A percentile compares a stretch with the other conserved stretches of the same genome.
phyloP scores from a whole-genome alignment of 805 yeast species.

The Ogataea angusta region DNA sequence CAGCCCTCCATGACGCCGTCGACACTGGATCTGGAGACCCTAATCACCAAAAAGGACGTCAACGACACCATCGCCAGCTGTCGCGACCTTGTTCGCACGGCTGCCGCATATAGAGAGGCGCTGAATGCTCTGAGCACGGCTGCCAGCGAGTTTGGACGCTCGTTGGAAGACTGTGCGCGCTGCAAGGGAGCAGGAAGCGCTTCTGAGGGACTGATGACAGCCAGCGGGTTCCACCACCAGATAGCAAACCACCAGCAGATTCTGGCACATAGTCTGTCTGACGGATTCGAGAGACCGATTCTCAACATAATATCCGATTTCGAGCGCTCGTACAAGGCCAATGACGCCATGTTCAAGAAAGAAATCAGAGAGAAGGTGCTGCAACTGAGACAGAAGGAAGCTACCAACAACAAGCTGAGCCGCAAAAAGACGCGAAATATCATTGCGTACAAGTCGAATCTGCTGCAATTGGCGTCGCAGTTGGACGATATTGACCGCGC shows the following conservation, averaged over 20 bases:
- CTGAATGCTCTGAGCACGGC: constrained; percentile 49
- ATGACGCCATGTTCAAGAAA: constrained; percentile 52
- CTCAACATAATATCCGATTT: constrained; percentile 42
- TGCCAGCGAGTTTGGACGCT: constrained; percentile 67
- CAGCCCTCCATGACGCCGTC: constrained; percentile 50
- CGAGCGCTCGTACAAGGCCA: constrained; percentile 38
- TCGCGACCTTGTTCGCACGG: constrained; percentile 44
- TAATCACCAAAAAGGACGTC: constrained; percentile 61
- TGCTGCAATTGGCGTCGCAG: constrained; percentile 65
- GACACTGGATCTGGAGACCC: constrained; percentile 55
- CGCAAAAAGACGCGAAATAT: constrained; percentile 62
- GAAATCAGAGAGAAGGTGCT: constrained; percentile 51
- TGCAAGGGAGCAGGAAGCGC: constrained; percentile 59
- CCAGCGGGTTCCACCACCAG: constrained; percentile 74
- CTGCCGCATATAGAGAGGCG: constrained; percentile 45
- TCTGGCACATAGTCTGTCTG: constrained; percentile 52
- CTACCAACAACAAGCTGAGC: constrained; percentile 55
- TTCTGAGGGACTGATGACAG: constrained; percentile 62
- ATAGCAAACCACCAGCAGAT: constrained; percentile 77
- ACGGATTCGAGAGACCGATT: constrained; percentile 56
- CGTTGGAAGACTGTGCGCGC: constrained; percentile 62
- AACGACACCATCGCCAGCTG: constrained; percentile 46
- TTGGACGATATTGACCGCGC: constrained; percentile 75
- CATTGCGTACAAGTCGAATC: constrained; percentile 61
- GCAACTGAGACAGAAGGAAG: constrained; percentile 56